Evolutionary conservation across 805 yeast species (phyloP).

Genomic region (Hagleromyces aurorensis): DNA sequence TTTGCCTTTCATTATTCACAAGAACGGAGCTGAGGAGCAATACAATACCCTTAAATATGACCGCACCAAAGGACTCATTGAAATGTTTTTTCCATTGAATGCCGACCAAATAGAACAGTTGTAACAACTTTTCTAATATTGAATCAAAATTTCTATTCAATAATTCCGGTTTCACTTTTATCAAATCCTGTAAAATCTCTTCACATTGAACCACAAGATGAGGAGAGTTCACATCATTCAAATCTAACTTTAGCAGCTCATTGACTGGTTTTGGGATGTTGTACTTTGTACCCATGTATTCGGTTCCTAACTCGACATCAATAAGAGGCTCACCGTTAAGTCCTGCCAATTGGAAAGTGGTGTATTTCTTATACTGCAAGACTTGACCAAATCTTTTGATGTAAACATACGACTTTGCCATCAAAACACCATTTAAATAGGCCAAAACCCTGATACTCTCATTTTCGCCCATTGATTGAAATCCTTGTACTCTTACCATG

Average conservation of each 20-base stretch:
- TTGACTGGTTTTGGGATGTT: conserved; percentile 52
- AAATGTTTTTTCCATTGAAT: conserved; percentile 10
- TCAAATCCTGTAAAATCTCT: conserved; percentile 41
- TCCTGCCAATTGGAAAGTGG: conserved; percentile 37
- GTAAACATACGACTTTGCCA: conserved; percentile 50
- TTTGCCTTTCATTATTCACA: conserved; percentile 59
- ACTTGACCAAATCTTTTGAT: conserved; percentile 42
- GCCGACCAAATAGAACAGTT: conserved; percentile 28
- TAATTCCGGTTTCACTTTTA: conserved; percentile 45
- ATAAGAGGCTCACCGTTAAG: conserved; percentile 37
- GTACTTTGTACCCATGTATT: conserved; percentile 60
- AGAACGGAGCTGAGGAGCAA: conserved; percentile 54
- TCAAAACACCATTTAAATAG: conserved; percentile 53
- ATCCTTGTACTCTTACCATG: conserved; percentile 53
- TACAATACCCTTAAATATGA: conserved; percentile 48
- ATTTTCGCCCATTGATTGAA: conserved; percentile 40
- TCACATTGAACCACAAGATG: conserved; percentile 39
- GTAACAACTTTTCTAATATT: conserved; percentile 36
- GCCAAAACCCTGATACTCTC: conserved; percentile 50
- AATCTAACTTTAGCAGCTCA: conserved; percentile 44
- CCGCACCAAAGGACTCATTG: conserved; percentile 22
- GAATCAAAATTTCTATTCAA: conserved; percentile 56
- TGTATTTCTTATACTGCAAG: conserved; percentile 40
- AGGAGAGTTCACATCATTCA: not conserved
- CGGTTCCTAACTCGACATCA: conserved; percentile 46